Evolutionary conservation across 2,329 filamentous ascomycete species (phyloP), one percentile per base, ranked within the genome.

Genomic region (Aspergillus sp.): DNA sequence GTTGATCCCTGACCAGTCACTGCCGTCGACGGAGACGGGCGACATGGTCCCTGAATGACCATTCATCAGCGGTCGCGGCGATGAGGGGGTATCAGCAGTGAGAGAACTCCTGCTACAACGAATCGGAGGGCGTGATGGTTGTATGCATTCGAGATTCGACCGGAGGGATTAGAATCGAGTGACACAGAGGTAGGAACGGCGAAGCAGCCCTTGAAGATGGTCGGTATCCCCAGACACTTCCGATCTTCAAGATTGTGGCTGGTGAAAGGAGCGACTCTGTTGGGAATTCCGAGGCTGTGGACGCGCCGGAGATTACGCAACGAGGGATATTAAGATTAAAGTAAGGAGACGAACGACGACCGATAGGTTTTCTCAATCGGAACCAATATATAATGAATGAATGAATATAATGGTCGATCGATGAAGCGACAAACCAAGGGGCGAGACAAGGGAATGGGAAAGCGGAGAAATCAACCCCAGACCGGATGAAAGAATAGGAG

Each of bases 21-120:
- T 91, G 71, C 87, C 89, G 68, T 79, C 86, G 80, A 89, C 77
- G 75, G 89, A 94, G 71, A 90, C 82, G 68, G 90, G 89, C 68
- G 90, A 92, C 71, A 92, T 80, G 69, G 87, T 86, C 76, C 84
- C 86, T 82, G 88, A 85, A 76, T 82, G 83, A 70, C 79, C 82
- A 78, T 84, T 89, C 86, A 89, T 89, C 76, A 72, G 70, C 62
- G 54, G 57, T 46, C 54, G 53, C 40, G 47, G 51, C 10, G 10
- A 30, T 30, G 26, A 30, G 35, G 35, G 13, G 35, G 13, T 38
- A 17, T n/a, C 53, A 44, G 42, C 45, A 17, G 32, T 42, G 35
- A 38, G 14, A 17, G 35, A 16, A 8, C 35, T 2, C 14, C 35
- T 38, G 35, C 16, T n/a, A n/a, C 14, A 35, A 11, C 35, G 35